Conservation (phyloP, 2,329 filamentous ascomycete genomes). For the Colletotrichum sp. region DNA sequence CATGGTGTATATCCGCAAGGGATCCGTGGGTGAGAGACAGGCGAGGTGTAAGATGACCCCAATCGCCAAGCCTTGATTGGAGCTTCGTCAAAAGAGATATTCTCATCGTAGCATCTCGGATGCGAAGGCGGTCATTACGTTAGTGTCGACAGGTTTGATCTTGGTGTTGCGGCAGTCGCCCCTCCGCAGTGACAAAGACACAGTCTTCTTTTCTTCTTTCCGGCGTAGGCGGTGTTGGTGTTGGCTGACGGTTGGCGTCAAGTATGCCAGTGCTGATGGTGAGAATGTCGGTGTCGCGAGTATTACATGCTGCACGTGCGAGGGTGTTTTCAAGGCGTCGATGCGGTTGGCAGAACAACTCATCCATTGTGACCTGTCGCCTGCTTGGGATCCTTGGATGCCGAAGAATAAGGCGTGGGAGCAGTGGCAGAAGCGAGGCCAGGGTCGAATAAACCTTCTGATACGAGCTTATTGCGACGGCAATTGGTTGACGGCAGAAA, state of each 20-base stretch:
- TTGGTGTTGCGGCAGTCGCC: background rate
- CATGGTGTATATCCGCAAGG: background rate
- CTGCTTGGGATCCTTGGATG: background rate
- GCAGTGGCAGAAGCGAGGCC: background rate
- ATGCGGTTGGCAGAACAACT: background rate
- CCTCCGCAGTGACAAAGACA: background rate
- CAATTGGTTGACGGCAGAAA: background rate
- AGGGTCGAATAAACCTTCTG: background rate
- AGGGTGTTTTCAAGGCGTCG: background rate
- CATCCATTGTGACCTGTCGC: constrained; percentile 4
- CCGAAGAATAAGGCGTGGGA: background rate
- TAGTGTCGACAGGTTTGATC: background rate
- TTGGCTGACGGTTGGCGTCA: background rate
- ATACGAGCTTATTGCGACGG: background rate
- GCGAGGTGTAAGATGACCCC: background rate
- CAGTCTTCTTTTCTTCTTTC: background rate
- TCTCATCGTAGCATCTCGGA: background rate
- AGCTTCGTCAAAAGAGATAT: background rate
- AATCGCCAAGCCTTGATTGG: constrained; percentile 7
- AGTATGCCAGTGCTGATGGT: background rate
- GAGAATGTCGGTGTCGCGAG: background rate
- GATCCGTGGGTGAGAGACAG: background rate
- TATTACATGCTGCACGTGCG: background rate
- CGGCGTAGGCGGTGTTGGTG: background rate
- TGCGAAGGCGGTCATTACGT: background rate